Evolutionary conservation across 75 land plant genomes (phyloP).

Genomic region (Selaginella moellendorffii): DNA sequence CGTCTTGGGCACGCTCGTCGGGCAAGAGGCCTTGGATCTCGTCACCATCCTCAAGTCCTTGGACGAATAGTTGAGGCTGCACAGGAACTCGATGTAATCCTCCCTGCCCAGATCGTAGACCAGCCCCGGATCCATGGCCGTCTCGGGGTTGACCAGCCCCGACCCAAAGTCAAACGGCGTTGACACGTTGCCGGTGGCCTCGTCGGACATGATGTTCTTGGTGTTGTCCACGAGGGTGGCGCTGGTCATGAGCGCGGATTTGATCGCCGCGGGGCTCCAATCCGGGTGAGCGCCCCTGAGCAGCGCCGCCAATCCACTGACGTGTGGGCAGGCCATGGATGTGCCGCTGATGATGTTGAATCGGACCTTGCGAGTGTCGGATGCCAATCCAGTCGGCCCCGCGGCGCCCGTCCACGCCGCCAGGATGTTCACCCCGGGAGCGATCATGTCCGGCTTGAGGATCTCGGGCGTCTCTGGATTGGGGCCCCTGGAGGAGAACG

Average conservation of each 20-base stretch:
- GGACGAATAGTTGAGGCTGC: conserved; percentile 40
- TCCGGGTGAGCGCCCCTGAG: conserved; percentile 6
- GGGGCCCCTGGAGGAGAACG: conserved; percentile 76
- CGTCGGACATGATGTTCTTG: conserved; percentile 40
- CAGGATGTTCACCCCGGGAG: conserved; percentile 35
- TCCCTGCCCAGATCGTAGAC: conserved; percentile 45
- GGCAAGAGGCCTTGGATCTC: background rate
- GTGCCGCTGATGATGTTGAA: background rate
- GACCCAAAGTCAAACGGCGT: conserved; percentile 53
- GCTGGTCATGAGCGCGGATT: conserved; percentile 6
- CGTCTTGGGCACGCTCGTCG: background rate
- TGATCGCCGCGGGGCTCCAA: conserved; percentile 4
- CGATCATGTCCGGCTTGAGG: conserved; percentile 48
- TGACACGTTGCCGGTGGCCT: conserved; percentile 49
- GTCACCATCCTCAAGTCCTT: conserved; percentile 3
- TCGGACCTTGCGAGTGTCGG: background rate
- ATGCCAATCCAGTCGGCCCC: background rate
- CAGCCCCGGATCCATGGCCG: conserved; percentile 61
- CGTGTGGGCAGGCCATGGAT: conserved; percentile 3
- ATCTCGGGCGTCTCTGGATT: conserved; percentile 59
- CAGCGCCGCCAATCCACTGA: conserved; percentile 2
- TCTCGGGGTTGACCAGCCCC: conserved; percentile 43
- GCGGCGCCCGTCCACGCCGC: conserved; percentile 34
- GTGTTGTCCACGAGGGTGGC: conserved; percentile 8
- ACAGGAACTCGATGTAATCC: conserved; percentile 62